Conservation (phyloP, 768 basidiomycete genomes). For the Lactarius pseudohatsudake region DNA sequence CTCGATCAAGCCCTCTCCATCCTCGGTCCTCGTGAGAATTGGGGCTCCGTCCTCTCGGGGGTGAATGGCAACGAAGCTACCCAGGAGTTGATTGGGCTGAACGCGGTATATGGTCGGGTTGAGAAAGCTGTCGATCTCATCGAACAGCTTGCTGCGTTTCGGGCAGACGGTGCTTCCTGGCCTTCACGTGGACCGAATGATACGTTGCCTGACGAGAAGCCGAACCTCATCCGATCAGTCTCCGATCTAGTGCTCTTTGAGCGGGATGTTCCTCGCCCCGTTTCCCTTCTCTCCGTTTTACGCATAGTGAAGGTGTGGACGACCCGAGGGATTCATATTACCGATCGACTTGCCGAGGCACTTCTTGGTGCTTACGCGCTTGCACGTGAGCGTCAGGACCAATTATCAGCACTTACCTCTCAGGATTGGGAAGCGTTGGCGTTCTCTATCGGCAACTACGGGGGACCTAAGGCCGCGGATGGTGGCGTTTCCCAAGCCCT, state of each 20-base stretch:
- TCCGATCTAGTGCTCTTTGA: conserved; percentile 24
- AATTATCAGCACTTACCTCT: conserved; percentile 36
- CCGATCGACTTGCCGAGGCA: conserved; percentile 39
- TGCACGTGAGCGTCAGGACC: conserved; percentile 35
- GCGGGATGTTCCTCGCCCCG: conserved; percentile 11
- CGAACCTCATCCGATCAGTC: conserved; percentile 22
- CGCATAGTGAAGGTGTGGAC: conserved; percentile 39
- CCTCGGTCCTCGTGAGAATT: conserved; percentile 11
- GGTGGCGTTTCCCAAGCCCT: conserved; percentile 27
- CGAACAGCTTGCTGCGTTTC: conserved; percentile 20
- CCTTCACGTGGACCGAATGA: neutral
- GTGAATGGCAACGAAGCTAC: conserved; percentile 21
- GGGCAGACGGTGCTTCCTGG: conserved; percentile 20
- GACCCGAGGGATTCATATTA: conserved; percentile 37
- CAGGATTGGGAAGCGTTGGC: conserved; percentile 51
- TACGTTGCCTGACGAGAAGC: neutral
- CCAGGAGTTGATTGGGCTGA: conserved; percentile 29
- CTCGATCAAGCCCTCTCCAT: conserved; percentile 33
- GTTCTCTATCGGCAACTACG: conserved; percentile 36
- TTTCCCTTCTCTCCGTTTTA: conserved; percentile 31
- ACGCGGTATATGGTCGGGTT: conserved; percentile 30
- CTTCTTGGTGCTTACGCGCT: conserved; percentile 49
- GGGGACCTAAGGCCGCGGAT: conserved; percentile 17
- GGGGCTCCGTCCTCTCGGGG: conserved; percentile 17
- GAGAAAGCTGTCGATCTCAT: conserved; percentile 35